A percentile compares a stretch with the other conserved stretches of the same genome.
Conservation (phyloP, 2,329 filamentous ascomycete genomes). For the Exophiala aquamarina region DNA sequence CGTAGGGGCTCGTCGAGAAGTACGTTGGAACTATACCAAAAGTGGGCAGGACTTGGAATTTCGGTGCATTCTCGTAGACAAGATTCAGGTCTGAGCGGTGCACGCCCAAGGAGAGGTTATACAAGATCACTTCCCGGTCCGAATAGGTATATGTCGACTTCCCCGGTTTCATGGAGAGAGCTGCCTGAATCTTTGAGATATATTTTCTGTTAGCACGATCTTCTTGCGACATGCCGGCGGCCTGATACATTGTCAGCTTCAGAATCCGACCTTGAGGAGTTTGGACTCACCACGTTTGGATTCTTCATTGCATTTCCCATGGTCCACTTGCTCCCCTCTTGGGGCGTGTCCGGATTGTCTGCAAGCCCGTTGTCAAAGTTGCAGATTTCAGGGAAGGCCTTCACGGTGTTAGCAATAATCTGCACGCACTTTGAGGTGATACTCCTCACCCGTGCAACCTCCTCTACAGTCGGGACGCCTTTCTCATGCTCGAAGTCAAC, state of each 20-base stretch:
- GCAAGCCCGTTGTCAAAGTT: slow-evolving; percentile 87
- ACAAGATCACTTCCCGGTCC: slow-evolving; percentile 87
- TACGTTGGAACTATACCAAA: slow-evolving; percentile 93
- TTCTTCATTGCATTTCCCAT: slow-evolving; percentile 72
- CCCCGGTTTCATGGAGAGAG: slow-evolving; percentile 74
- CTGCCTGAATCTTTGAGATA: too few relatives aligned
- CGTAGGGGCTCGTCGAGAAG: slow-evolving; percentile 76
- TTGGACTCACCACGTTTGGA: too few relatives aligned
- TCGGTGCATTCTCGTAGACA: slow-evolving; percentile 84
- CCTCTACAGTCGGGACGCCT: too few relatives aligned
- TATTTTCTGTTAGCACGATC: too few relatives aligned
- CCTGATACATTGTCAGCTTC: slow-evolving; percentile 66
- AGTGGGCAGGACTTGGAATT: slow-evolving; percentile 85
- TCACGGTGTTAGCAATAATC: too few relatives aligned
- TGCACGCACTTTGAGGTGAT: too few relatives aligned
- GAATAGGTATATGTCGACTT: slow-evolving; percentile 77
- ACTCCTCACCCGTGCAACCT: too few relatives aligned
- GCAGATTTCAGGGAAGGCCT: too few relatives aligned
- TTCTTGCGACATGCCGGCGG: too few relatives aligned
- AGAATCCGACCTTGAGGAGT: slow-evolving; percentile 45
- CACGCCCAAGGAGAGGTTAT: slow-evolving; percentile 91
- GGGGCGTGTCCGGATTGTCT: slow-evolving; percentile 78
- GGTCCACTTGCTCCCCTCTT: slow-evolving; percentile 74
- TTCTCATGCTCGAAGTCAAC: too few relatives aligned
- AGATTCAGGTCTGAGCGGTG: slow-evolving; percentile 85